Conservation (phyloP, 192 early-diverging fungal species). For the Coemansia sp. region DNA sequence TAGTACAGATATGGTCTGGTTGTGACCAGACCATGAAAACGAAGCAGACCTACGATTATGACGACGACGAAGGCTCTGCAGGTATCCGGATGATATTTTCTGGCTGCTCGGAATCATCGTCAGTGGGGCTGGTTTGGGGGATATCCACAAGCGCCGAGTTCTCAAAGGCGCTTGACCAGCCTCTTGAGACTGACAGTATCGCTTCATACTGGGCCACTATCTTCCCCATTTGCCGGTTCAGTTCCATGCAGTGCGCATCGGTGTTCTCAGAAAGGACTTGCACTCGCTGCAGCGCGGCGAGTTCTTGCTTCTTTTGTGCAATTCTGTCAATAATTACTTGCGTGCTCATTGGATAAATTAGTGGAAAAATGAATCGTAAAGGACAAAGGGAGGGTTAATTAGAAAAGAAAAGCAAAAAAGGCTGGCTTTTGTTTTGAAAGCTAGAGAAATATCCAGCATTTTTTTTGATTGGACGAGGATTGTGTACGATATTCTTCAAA, state of each 20-base stretch:
- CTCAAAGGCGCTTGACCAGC: slow-evolving; percentile 54
- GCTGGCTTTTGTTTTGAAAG: background rate
- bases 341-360: slow-evolving; percentile 30
- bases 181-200: slow-evolving; percentile 36
- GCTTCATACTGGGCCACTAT: slow-evolving; percentile 48
- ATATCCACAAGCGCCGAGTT: slow-evolving; percentile 50
- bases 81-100: slow-evolving; percentile 53
- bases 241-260: slow-evolving; percentile 50
- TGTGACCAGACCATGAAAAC: too few species aligned
- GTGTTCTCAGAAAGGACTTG: slow-evolving; percentile 44
- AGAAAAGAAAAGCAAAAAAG: slow-evolving; percentile 1
- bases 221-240: slow-evolving; percentile 53
- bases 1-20: background rate
- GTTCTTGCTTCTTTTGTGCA: slow-evolving; percentile 49
- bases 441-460: too few species aligned
- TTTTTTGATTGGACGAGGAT: background rate
- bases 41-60: background rate
- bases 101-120: slow-evolving; percentile 48
- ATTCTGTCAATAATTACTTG: slow-evolving; percentile 44
- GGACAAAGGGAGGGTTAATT: background rate
- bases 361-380: background rate
- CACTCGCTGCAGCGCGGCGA: slow-evolving; percentile 44
- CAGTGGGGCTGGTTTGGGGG: slow-evolving; percentile 27
- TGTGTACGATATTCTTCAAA: background rate
- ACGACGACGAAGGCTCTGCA: slow-evolving; percentile 13